Conservation (phyloP, 306 rosid species). For the Vicia sativa region DNA sequence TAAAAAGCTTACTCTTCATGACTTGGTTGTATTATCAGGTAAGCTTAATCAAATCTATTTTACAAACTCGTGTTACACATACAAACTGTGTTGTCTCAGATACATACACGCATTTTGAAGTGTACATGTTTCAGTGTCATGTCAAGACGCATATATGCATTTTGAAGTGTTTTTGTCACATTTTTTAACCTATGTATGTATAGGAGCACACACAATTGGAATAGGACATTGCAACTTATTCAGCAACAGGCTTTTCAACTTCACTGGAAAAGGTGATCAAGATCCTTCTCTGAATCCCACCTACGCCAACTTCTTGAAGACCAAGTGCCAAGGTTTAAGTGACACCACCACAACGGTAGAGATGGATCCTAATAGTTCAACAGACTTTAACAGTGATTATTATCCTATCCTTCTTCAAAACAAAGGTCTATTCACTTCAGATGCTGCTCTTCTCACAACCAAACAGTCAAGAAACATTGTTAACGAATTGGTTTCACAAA, state of each 20-base stretch:
- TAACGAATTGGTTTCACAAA: conserved; percentile 23
- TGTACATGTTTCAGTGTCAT: too few species aligned
- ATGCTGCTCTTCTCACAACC: conserved; percentile 58
- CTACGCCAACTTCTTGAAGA: conserved; percentile 41
- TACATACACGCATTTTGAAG: too few species aligned
- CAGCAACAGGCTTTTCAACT: conserved; percentile 59
- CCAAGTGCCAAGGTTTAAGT: conserved; percentile 32
- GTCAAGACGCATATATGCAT: neutral
- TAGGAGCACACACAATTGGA: conserved; percentile 69
- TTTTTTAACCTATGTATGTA: neutral
- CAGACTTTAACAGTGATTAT: conserved; percentile 46
- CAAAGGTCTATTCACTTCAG: conserved; percentile 60
- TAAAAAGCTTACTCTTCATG: conserved; percentile 48
- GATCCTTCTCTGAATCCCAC: conserved; percentile 58
- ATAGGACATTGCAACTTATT: conserved; percentile 48
- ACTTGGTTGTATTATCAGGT: conserved; percentile 67
- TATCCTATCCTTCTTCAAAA: conserved; percentile 38
- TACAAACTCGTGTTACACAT: neutral
- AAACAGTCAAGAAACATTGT: conserved; percentile 18
- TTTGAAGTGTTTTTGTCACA: neutral
- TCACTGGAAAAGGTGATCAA: conserved; percentile 64
- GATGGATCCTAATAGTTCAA: conserved; percentile 51
- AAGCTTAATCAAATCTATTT: neutral
- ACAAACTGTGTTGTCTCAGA: neutral
- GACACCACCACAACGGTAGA: conserved; percentile 43